Evolutionary conservation across 2,329 filamentous ascomycete species (phyloP), one percentile per base, ranked within the genome.

Genomic region (Pestalotiopsis sp.): DNA sequence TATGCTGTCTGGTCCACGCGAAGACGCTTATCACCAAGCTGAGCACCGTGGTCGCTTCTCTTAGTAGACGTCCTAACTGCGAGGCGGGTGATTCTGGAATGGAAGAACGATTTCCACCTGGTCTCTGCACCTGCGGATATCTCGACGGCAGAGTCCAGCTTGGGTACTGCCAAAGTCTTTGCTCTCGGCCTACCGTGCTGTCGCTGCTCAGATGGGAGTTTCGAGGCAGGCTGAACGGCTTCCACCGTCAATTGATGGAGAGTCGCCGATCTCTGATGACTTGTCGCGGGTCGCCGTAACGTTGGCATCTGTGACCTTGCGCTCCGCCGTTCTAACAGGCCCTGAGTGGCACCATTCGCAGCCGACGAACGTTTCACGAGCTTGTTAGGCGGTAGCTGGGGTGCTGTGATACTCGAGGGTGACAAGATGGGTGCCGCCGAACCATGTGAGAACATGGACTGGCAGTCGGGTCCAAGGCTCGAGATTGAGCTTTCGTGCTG

Each of bases 261-360:
- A 1, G 91, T 93, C 40, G 88, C 89, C 59, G 91, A 92, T 73
- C 92, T 86, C 76, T 94, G 91, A 75, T 94, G 92, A 77, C 92
- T 94, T 20, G 92, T 94, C 59, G 91, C 91, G 65, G 92, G 92
- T 73, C 92, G 84, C 68, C 91, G 88, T 68, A 94, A 84, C 24
- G 87, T 89, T 2, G 89, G 86, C 69, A 92, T 82, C 73, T 91
- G 88, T 61, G 89, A 86, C 71, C 81, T 88, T 39, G 89, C 84
- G 70, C 85, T 82, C 68, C 82, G 83, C 68, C 83, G 81, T 38
- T 80, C 75, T 39, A 81, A 71, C 57, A 81, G 75, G 5, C 83
- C 80, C 61, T 82, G 76, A 69, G 81, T 80, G 65, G 82, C 75
- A 64, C 80, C 80, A 71, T 85, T 84, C 60, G 83, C 81, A 22